Percentiles rank a stretch among this genome's conserved stretches.
These are phyloP conservation scores for Vanrija humicola DNA, from an alignment of 1,284 basidiomycete species.

Conservation along the genomic window DNA sequence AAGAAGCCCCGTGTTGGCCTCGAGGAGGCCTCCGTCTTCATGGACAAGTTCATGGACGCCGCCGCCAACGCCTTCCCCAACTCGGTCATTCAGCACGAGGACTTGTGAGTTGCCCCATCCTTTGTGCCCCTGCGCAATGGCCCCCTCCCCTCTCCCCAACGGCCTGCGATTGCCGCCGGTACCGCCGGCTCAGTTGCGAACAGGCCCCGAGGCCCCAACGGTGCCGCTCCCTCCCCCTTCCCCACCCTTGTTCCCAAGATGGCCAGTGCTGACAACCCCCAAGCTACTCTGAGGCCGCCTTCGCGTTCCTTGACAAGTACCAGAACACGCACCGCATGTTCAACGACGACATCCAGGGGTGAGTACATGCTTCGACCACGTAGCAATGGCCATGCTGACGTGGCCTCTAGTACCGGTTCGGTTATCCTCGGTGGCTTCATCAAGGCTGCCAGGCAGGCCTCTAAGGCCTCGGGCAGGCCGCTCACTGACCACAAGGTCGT, in stretches of 20 bases:
- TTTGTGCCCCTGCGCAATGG: neutral
- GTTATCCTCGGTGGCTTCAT: conserved; percentile 88
- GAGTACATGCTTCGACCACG: conserved; percentile 13
- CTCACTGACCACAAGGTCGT: conserved; percentile 77
- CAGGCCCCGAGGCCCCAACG: neutral
- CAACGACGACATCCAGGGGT: conserved; percentile 80
- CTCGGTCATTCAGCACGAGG: conserved; percentile 84
- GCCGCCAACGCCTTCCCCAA: conserved; percentile 72
- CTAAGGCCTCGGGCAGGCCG: conserved; percentile 64
- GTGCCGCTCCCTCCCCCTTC: neutral
- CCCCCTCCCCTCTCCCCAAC: neutral
- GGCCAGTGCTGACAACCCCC: neutral
- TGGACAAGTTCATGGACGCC: conserved; percentile 90
- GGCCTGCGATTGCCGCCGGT: too few species aligned
- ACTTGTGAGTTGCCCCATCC: conserved; percentile 54
- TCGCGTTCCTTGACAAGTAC: conserved; percentile 72
- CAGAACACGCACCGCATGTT: conserved; percentile 72
- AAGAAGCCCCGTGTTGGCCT: conserved; percentile 65
- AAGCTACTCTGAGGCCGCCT: conserved; percentile 73
- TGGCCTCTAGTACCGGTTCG: conserved; percentile 70
- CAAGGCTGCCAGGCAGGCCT: conserved; percentile 76
- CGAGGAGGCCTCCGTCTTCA: conserved; percentile 63
- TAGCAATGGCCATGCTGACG: neutral
- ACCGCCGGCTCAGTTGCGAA: neutral
- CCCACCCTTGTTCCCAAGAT: neutral